phyloP scores from a whole-genome alignment of 2,329 filamentous ascomycete species.

The Anthostomella pinea region DNA sequence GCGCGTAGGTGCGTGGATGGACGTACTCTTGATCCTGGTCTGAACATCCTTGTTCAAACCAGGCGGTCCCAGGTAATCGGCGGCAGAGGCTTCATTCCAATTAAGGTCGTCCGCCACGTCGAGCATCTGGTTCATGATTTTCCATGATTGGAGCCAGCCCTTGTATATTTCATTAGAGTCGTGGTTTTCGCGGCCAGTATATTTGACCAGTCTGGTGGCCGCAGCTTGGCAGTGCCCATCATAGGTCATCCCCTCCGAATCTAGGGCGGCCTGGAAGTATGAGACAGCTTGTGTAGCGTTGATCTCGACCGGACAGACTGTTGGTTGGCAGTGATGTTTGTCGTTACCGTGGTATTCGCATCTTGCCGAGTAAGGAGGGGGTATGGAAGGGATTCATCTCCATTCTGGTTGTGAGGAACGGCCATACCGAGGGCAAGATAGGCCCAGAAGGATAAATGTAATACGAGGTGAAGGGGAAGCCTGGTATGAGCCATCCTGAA shows the following conservation, averaged over 20 bases:
- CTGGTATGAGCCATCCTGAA: not conserved
- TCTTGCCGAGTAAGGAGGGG: not conserved
- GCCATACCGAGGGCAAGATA: not conserved
- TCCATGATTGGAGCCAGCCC: conserved; percentile 4
- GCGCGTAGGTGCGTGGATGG: not conserved
- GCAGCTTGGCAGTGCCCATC: not conserved
- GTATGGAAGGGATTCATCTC: no score
- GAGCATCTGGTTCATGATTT: conserved; percentile 5
- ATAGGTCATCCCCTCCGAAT: conserved; percentile 1
- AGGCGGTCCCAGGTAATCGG: not conserved
- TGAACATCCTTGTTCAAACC: not conserved
- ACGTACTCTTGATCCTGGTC: conserved; percentile 1
- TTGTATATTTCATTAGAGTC: conserved; percentile 2
- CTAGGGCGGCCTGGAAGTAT: conserved; percentile 1
- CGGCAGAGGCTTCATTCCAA: conserved; percentile 3
- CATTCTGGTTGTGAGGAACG: not conserved
- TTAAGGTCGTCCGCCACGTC: conserved; percentile 1
- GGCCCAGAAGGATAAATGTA: not conserved
- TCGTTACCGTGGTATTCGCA: not conserved
- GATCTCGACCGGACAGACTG: conserved; percentile 1
- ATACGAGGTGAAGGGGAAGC: not conserved
- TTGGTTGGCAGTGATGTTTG: conserved; percentile 1
- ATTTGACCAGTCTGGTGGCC: conserved; percentile 1
- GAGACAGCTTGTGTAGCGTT: not conserved
- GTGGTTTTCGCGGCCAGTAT: conserved; percentile 1